Conservation (phyloP, 345 rosid species). For the Gossypium australe region DNA sequence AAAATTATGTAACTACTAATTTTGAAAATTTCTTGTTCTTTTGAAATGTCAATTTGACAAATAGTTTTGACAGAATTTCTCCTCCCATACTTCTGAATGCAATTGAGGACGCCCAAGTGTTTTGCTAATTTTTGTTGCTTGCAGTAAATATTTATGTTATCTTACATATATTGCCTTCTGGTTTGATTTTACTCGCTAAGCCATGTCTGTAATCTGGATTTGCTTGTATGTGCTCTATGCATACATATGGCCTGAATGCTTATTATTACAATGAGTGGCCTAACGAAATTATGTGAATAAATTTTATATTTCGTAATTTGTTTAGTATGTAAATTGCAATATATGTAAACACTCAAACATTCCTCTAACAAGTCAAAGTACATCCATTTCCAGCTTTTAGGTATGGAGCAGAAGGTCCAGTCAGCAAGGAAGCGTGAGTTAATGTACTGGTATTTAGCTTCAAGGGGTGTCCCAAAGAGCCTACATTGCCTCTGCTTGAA, state of each 20-base stretch:
- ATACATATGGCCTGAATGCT: background rate
- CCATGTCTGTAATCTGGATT: background rate
- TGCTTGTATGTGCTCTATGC: background rate
- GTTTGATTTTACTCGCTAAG: background rate
- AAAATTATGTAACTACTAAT: background rate
- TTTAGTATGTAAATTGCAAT: background rate
- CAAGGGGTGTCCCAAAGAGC: conserved; percentile 81
- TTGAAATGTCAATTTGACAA: background rate
- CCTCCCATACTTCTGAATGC: background rate
- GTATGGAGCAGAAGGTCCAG: conserved; percentile 71
- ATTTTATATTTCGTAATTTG: background rate
- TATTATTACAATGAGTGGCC: background rate
- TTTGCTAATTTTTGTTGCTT: background rate
- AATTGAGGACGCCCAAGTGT: background rate
- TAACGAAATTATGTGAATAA: background rate
- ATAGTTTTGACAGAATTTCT: background rate
- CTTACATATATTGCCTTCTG: background rate
- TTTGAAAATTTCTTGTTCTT: background rate
- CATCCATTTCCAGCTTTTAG: conserved; percentile 42
- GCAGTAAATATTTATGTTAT: background rate
- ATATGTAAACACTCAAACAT: background rate
- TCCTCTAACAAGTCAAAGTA: conserved; percentile 1
- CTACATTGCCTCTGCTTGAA: conserved; percentile 79
- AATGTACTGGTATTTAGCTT: conserved; percentile 85
- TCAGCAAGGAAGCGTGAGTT: conserved; percentile 70